Evolutionary conservation across 768 basidiomycete genomes (phyloP).

Genomic region (Russula sp.): DNA sequence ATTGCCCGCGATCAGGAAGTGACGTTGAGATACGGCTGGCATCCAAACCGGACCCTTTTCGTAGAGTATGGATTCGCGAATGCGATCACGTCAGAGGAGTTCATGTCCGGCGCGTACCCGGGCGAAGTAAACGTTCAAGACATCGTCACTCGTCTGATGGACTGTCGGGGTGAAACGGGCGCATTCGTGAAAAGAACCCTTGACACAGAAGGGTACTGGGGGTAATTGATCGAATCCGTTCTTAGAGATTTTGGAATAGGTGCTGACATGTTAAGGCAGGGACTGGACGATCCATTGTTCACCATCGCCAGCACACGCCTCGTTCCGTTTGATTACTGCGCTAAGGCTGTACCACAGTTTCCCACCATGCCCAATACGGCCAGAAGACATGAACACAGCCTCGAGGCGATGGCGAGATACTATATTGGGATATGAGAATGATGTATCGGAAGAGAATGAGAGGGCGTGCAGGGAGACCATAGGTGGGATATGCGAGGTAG

Average conservation of each 20-base stretch:
- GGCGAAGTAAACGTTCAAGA: conserved; percentile 63
- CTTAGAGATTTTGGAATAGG: background rate
- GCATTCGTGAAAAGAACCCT: conserved; percentile 49
- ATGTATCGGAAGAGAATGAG: conserved; percentile 30
- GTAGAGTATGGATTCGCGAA: conserved; percentile 89
- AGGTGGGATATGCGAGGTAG: conserved; percentile 36
- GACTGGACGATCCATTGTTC: conserved; percentile 72
- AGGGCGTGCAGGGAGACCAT: conserved; percentile 27
- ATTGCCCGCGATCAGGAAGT: conserved; percentile 58
- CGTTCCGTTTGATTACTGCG: conserved; percentile 69
- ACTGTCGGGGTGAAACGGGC: conserved; percentile 36
- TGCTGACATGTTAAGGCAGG: conserved; percentile 36
- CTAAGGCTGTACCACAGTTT: conserved; percentile 59
- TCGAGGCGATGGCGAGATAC: conserved; percentile 51
- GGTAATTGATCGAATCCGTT: conserved; percentile 40
- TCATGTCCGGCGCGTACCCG: conserved; percentile 29
- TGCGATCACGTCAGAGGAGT: conserved; percentile 28
- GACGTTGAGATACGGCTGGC: conserved; percentile 71
- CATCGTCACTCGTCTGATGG: conserved; percentile 46
- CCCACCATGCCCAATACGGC: conserved; percentile 25
- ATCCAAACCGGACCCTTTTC: conserved; percentile 72
- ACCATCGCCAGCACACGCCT: conserved; percentile 63
- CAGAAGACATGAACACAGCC: conserved; percentile 28
- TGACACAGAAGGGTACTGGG: conserved; percentile 71
- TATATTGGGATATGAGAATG: conserved; percentile 28